Percentiles rank a stretch among this genome's conserved stretches.
These are phyloP conservation scores for Scutellaria baicalensis DNA, from an alignment of 257 asterid species.

Conservation along the genomic window DNA sequence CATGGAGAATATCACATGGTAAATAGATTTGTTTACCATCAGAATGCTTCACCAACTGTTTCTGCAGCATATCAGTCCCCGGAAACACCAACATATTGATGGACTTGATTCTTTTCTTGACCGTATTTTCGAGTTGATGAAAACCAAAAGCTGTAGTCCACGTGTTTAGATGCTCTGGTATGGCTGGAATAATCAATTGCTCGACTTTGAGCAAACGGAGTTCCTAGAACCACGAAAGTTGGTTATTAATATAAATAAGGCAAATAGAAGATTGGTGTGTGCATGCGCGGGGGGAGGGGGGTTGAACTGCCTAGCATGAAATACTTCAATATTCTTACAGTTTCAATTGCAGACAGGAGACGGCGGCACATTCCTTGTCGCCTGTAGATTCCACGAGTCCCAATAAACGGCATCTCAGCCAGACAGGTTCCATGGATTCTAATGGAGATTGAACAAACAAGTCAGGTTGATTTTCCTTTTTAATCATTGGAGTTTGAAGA, in stretches of 20 bases:
- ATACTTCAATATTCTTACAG: constrained; percentile 30
- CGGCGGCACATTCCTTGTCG: constrained; percentile 97
- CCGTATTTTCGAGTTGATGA: constrained; percentile 46
- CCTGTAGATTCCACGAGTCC: constrained; percentile 74
- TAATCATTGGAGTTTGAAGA: neutral
- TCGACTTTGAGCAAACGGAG: constrained; percentile 59
- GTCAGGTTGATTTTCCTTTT: constrained; percentile 3
- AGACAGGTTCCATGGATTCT: constrained; percentile 72
- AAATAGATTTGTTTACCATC: constrained; percentile 39
- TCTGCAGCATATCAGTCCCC: constrained; percentile 87
- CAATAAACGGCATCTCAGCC: constrained; percentile 96
- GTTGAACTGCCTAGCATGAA: neutral
- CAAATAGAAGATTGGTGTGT: neutral
- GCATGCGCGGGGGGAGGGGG: neutral
- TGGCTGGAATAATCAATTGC: constrained; percentile 80
- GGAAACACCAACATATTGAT: constrained; percentile 87
- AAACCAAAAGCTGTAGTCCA: constrained; percentile 78
- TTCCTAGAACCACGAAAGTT: constrained; percentile 39
- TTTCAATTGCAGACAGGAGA: constrained; percentile 70
- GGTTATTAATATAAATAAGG: neutral
- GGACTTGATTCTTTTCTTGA: constrained; percentile 57
- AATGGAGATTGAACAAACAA: constrained; percentile 11
- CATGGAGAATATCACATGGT: too few relatives aligned
- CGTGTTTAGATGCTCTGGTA: constrained; percentile 75
- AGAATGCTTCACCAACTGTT: constrained; percentile 36